Evolutionary conservation across 2,329 filamentous ascomycete genomes (phyloP).

Genomic region (Aspergillus pseudoterreus): DNA sequence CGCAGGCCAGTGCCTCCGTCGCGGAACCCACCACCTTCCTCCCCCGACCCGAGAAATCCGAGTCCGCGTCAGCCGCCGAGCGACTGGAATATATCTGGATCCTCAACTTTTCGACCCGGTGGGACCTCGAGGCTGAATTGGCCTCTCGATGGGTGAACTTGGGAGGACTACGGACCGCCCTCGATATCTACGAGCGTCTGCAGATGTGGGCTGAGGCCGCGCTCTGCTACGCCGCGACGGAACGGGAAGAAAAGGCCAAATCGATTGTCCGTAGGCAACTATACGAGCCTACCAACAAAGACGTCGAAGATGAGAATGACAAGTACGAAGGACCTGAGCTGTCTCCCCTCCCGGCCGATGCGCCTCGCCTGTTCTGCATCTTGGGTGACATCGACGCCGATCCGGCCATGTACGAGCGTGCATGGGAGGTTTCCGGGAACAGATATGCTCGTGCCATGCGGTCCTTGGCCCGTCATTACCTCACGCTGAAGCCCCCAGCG

Average conservation of each 20-base stretch:
- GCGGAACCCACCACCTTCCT: constrained; percentile 71
- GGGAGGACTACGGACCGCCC: constrained; percentile 80
- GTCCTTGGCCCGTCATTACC: constrained; percentile 75
- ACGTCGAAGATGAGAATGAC: constrained; percentile 50
- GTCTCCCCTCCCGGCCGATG: constrained; percentile 70
- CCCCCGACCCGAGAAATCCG: constrained; percentile 67
- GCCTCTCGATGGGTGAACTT: constrained; percentile 88
- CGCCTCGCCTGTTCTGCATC: constrained; percentile 86
- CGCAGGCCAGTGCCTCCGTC: constrained; percentile 29
- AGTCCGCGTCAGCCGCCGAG: constrained; percentile 70
- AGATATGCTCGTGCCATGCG: constrained; percentile 85
- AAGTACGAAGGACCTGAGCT: constrained; percentile 66
- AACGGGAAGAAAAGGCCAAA: constrained; percentile 79
- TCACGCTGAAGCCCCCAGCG: constrained; percentile 58
- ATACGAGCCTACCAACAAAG: constrained; percentile 59
- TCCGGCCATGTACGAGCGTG: constrained; percentile 71
- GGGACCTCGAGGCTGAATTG: constrained; percentile 91
- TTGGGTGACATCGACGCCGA: constrained; percentile 83
- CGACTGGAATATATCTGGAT: constrained; percentile 81
- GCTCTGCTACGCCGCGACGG: constrained; percentile 74
- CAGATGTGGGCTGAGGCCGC: constrained; percentile 95
- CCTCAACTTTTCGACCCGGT: constrained; percentile 77
- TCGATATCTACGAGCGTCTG: constrained; percentile 93
- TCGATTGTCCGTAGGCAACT: constrained; percentile 73
- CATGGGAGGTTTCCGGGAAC: constrained; percentile 79